Conservation (phyloP, 1,284 basidiomycete species). For the Cryptococcus sp. region DNA sequence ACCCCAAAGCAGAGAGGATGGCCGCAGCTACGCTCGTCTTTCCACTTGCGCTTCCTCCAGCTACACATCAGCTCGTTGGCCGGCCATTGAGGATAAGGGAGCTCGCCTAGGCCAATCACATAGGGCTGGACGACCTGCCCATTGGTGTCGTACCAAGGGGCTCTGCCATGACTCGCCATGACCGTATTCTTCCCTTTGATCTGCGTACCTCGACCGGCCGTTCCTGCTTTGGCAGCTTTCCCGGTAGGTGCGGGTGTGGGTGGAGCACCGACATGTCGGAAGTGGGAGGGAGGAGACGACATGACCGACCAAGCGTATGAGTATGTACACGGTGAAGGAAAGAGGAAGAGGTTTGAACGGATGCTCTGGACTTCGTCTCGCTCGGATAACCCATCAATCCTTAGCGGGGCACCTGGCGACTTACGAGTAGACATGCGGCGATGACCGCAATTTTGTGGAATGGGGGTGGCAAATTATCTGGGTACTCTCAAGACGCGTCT, state of each 20-base stretch:
- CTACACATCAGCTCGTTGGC: slow-evolving; percentile 30
- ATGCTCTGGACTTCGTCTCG: no score
- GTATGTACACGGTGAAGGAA: no score
- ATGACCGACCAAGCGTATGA: no score
- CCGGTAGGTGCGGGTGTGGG: background rate
- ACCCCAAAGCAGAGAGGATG: slow-evolving; percentile 72
- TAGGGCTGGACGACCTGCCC: slow-evolving; percentile 66
- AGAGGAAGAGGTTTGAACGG: no score
- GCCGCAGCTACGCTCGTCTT: slow-evolving; percentile 93
- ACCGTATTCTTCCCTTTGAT: slow-evolving; percentile 64
- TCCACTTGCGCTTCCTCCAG: slow-evolving; percentile 88
- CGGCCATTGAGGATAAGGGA: no score
- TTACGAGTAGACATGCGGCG: no score
- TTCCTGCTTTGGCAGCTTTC: background rate
- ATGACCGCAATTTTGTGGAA: no score
- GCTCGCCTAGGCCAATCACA: slow-evolving; percentile 67
- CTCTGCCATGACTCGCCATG: slow-evolving; percentile 66
- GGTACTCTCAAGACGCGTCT: no score
- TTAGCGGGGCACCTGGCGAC: no score
- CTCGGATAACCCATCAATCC: no score
- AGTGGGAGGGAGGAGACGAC: no score
- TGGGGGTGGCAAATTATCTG: no score
- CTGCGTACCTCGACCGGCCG: background rate
- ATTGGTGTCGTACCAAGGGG: slow-evolving; percentile 60
- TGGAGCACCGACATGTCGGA: background rate